phyloP scores from a whole-genome alignment of 2,329 filamentous ascomycete genomes.

The Claviceps humidiphila region DNA sequence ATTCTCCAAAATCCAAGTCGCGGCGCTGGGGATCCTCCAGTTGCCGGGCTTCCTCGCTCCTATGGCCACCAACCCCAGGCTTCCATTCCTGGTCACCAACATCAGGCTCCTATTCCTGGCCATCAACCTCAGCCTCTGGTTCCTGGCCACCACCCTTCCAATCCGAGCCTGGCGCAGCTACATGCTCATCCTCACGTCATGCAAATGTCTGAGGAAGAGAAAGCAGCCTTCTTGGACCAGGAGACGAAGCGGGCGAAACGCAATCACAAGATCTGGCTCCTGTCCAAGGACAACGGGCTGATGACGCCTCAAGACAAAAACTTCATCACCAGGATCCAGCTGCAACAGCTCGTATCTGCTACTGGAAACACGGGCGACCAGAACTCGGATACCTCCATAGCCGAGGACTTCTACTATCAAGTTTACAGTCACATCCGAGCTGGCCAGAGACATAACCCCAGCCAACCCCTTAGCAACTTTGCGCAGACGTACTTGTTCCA shows the following conservation, averaged over 20 bases:
- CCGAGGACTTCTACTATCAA: slow-evolving; percentile 97
- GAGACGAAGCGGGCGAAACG: slow-evolving; percentile 92
- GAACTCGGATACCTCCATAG: slow-evolving; percentile 65
- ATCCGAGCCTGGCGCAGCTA: slow-evolving; percentile 15
- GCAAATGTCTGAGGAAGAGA: slow-evolving; percentile 71
- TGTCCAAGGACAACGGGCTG: slow-evolving; percentile 87
- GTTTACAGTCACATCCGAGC: slow-evolving; percentile 91
- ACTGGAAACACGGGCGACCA: slow-evolving; percentile 76
- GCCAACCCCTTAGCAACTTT: slow-evolving; percentile 88
- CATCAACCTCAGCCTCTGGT: slow-evolving; percentile 40
- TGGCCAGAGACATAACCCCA: slow-evolving; percentile 77
- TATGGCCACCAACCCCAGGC: slow-evolving; percentile 35
- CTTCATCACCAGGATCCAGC: slow-evolving; percentile 93
- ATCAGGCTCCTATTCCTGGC: slow-evolving; percentile 36
- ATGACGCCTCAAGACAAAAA: slow-evolving; percentile 99
- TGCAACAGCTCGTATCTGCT: slow-evolving; percentile 88
- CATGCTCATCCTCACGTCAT: slow-evolving; percentile 35
- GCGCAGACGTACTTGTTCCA: slow-evolving; percentile 96
- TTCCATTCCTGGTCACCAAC: slow-evolving; percentile 32
- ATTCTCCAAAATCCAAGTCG: slow-evolving; percentile 71
- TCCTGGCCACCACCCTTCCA: slow-evolving; percentile 24
- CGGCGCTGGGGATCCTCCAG: slow-evolving; percentile 33
- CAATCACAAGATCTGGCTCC: slow-evolving; percentile 92
- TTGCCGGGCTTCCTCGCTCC: slow-evolving; percentile 22
- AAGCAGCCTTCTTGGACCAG: slow-evolving; percentile 69